phyloP scores from a whole-genome alignment of 176 grass and related monocot species.

The Rhynchospora breviuscula region DNA sequence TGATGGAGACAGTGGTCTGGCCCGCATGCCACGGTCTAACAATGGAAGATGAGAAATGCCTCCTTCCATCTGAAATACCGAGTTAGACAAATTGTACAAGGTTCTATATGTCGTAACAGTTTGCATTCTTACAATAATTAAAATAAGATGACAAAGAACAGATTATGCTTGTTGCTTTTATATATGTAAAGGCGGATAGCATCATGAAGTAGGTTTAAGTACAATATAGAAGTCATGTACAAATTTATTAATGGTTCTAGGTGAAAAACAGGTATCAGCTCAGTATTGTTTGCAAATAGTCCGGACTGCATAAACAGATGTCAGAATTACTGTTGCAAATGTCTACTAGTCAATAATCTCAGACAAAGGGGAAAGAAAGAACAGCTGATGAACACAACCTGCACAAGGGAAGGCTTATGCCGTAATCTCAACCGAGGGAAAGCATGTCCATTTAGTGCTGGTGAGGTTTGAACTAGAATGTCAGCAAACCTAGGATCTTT shows the following conservation, averaged over 20 bases:
- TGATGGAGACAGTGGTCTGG: slow-evolving; percentile 58
- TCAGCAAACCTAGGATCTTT: slow-evolving; percentile 62
- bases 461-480: slow-evolving; percentile 65
- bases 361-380: not conserved
- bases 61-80: slow-evolving; percentile 69
- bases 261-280: not conserved
- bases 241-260: not conserved
- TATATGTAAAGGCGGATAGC: not conserved
- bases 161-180: not conserved
- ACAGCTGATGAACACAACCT: slow-evolving; percentile 39
- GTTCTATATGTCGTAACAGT: not conserved
- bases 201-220: not conserved
- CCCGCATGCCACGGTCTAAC: slow-evolving; percentile 58
- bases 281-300: not conserved
- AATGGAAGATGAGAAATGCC: slow-evolving; percentile 78
- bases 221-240: not conserved
- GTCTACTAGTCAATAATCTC: not conserved
- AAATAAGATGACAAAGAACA: not conserved
- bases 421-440: slow-evolving; percentile 83
- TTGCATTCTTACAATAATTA: not conserved
- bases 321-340: not conserved
- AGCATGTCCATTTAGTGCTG: slow-evolving; percentile 54
- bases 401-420: slow-evolving; percentile 88
- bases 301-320: not conserved
- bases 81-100: slow-evolving; percentile 15